Percentiles rank a stretch among this genome's conserved stretches.
These are phyloP conservation scores for Eimeria tenella DNA, from an alignment of 169 alveolate species.

Conservation along the genomic window DNA sequence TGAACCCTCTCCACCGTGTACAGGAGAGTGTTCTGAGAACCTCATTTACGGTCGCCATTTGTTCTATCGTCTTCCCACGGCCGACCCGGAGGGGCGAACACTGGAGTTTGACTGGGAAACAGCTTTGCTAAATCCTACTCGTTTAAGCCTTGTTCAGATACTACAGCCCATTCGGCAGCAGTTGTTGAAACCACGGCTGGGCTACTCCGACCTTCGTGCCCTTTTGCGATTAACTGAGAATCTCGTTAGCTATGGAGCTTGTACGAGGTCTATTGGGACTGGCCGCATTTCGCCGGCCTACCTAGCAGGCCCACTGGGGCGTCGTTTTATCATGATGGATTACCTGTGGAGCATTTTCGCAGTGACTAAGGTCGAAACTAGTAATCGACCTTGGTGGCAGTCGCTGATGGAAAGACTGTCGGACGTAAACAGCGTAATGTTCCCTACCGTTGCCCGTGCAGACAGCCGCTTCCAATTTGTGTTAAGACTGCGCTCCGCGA, in stretches of 20 bases:
- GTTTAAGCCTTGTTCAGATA: conserved; percentile 20
- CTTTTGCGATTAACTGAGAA: background rate
- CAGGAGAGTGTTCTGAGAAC: too few species aligned
- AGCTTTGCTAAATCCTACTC: background rate
- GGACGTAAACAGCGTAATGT: background rate
- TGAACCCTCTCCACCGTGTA: too few species aligned
- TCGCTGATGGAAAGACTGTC: background rate
- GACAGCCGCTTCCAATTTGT: background rate
- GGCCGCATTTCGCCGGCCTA: too few species aligned
- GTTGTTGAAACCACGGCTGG: background rate
- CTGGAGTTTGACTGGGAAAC: background rate
- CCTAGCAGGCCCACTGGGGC: background rate
- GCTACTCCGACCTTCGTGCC: background rate
- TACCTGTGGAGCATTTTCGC: conserved; percentile 1
- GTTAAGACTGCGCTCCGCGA: background rate
- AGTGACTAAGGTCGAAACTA: background rate
- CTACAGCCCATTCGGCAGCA: background rate
- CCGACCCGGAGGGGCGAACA: background rate
- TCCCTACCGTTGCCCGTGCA: background rate
- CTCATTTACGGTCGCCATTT: background rate
- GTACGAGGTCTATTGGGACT: too few species aligned
- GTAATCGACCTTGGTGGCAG: background rate
- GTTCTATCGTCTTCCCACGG: conserved; percentile 18
- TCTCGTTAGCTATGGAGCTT: background rate
- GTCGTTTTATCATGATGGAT: background rate